Conservation (phyloP, 108 stramenopile species). For the Pseudonitzschia delicatissima region DNA sequence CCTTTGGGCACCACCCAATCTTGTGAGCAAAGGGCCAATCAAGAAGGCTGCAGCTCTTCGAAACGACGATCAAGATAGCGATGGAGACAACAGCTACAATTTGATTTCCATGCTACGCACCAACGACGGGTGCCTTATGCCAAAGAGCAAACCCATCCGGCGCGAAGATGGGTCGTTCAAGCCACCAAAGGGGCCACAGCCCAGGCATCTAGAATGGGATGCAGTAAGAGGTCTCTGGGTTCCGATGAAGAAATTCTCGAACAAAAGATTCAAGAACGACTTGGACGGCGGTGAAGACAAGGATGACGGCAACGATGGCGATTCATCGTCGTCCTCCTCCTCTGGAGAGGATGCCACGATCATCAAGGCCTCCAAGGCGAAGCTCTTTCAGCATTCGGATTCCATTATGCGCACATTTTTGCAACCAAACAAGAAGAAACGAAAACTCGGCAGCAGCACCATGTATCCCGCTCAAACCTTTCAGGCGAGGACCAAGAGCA, state of each 20-base stretch:
- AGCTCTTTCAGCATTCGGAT: conserved; percentile 1
- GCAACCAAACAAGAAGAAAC: background rate
- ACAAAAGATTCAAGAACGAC: background rate
- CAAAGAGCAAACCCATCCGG: background rate
- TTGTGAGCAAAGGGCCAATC: background rate
- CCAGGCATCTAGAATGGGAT: background rate
- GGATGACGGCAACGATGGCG: background rate
- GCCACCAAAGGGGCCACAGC: background rate
- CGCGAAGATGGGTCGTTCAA: background rate
- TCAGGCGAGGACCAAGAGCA: conserved; percentile 9
- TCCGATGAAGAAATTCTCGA: background rate
- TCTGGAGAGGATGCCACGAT: background rate
- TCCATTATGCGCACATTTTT: background rate
- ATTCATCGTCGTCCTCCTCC: background rate
- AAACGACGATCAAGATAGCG: background rate
- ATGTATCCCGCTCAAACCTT: background rate
- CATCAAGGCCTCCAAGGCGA: background rate
- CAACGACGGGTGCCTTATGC: background rate
- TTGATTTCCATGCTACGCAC: background rate
- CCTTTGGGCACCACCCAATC: background rate
- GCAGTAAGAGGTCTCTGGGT: background rate
- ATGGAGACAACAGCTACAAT: background rate
- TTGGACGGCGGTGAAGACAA: background rate
- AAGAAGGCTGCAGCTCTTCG: background rate
- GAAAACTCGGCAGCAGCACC: background rate